These are phyloP conservation scores for Penicillium sp. DNA, from an alignment of 2,329 filamentous ascomycete species.

Conservation along the genomic window DNA sequence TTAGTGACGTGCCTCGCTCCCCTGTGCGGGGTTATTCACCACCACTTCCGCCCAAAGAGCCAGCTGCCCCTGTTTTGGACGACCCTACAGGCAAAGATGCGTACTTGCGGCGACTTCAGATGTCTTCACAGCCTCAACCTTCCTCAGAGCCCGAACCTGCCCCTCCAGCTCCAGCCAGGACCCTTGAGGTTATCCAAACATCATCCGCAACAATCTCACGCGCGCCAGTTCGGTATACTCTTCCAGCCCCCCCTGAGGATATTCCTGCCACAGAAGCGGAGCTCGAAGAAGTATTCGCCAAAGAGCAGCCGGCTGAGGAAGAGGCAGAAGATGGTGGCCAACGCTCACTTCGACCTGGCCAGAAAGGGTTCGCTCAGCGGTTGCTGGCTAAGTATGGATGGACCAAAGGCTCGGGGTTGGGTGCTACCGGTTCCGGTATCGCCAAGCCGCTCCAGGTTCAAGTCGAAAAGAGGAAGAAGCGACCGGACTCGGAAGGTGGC, in stretches of 20 bases:
- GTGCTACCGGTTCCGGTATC: conserved; percentile 81
- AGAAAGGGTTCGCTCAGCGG: conserved; percentile 82
- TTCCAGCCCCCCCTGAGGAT: conserved; percentile 57
- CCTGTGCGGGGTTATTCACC: conserved; percentile 21
- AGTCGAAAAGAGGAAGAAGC: conserved; percentile 83
- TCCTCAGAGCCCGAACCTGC: conserved; percentile 31
- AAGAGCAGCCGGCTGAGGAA: conserved; percentile 43
- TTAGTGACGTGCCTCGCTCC: conserved; percentile 40
- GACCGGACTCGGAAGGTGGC: conserved; percentile 76
- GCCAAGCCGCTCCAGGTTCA: conserved; percentile 81
- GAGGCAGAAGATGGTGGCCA: conserved; percentile 43
- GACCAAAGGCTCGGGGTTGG: conserved; percentile 85
- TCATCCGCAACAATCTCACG: conserved; percentile 71
- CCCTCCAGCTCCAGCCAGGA: conserved; percentile 38
- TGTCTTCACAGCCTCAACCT: conserved; percentile 28
- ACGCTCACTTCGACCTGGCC: conserved; percentile 73
- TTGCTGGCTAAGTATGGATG: conserved; percentile 95
- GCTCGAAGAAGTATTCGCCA: conserved; percentile 53
- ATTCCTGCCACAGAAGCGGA: conserved; percentile 60
- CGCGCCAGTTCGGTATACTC: conserved; percentile 75
- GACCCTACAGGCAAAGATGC: conserved; percentile 32
- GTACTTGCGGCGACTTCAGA: conserved; percentile 32
- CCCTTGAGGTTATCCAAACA: conserved; percentile 46
- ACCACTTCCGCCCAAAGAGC: conserved; percentile 35
- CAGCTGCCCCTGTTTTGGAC: conserved; percentile 37